Evolutionary conservation across 208 protist species (phyloP).

Genomic region (Acanthamoeba triangularis): DNA sequence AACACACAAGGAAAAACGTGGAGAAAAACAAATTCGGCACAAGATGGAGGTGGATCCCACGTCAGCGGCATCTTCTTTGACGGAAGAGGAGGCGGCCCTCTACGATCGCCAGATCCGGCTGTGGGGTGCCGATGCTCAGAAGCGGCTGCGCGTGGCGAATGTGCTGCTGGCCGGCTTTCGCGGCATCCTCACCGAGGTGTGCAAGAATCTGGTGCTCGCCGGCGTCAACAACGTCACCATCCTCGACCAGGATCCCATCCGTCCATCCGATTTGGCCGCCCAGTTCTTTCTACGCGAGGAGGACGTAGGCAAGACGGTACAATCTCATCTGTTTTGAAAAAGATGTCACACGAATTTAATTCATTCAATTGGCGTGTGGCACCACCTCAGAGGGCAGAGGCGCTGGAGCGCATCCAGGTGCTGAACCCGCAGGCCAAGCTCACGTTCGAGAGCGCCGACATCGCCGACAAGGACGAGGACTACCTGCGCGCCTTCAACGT

Average conservation of each 20-base stretch:
- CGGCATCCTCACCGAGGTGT: constrained; percentile 26
- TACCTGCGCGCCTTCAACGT: neutral
- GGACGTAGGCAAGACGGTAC: constrained; percentile 91
- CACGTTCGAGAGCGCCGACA: neutral
- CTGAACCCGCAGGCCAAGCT: constrained; percentile 26
- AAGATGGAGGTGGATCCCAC: neutral
- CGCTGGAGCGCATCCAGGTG: constrained; percentile 13
- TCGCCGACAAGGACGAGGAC: constrained; percentile 23
- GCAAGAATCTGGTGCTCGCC: constrained; percentile 61
- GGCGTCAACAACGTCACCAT: constrained; percentile 60
- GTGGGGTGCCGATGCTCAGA: constrained; percentile 65
- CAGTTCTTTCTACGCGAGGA: constrained; percentile 94
- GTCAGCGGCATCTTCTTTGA: neutral
- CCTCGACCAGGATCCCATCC: neutral
- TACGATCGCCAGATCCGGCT: constrained; percentile 76
- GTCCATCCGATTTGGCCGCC: neutral
- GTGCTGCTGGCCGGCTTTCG: constrained; percentile 28
- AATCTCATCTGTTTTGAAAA: neutral
- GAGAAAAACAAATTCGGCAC: neutral
- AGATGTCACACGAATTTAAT: neutral
- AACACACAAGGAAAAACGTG: neutral
- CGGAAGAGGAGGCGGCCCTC: constrained; percentile 62
- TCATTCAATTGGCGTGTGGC: neutral
- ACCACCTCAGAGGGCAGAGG: neutral
- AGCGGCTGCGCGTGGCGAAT: neutral